Conservation (phyloP, 2,329 filamentous ascomycete species). For the Beauveria caledonica region DNA sequence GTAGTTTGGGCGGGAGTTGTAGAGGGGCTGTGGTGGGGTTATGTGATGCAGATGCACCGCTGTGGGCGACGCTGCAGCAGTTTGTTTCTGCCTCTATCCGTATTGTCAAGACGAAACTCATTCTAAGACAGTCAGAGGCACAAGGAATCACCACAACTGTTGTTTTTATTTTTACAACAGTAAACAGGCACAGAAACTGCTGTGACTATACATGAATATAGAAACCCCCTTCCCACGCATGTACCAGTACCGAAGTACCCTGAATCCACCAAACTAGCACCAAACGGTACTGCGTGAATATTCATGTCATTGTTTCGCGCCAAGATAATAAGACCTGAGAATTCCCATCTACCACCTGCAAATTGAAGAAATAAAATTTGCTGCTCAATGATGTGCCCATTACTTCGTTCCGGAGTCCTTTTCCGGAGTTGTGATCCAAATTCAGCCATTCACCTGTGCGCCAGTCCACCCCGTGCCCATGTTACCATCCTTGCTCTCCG, state of each 20-base stretch:
- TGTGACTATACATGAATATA: no score
- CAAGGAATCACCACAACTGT: no score
- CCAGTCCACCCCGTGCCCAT: background rate
- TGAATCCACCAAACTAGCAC: background rate
- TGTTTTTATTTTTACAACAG: no score
- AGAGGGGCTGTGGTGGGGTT: background rate
- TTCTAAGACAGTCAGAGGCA: no score
- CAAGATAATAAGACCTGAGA: background rate
- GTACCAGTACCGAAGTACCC: background rate
- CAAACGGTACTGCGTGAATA: background rate
- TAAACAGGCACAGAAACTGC: no score
- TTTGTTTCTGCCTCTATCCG: no score
- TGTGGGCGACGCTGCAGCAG: background rate
- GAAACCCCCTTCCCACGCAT: no score
- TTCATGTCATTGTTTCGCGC: background rate
- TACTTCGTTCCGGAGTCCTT: background rate
- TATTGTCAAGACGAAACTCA: no score
- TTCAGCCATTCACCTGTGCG: background rate
- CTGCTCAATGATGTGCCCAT: background rate
- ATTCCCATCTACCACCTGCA: background rate
- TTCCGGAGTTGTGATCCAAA: background rate
- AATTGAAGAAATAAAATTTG: background rate
- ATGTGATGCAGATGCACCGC: background rate
- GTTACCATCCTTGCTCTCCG: background rate
- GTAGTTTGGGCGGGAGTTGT: background rate